These are phyloP conservation scores for Termitomyces sp. DNA, from an alignment of 768 basidiomycete species.

Conservation along the genomic window DNA sequence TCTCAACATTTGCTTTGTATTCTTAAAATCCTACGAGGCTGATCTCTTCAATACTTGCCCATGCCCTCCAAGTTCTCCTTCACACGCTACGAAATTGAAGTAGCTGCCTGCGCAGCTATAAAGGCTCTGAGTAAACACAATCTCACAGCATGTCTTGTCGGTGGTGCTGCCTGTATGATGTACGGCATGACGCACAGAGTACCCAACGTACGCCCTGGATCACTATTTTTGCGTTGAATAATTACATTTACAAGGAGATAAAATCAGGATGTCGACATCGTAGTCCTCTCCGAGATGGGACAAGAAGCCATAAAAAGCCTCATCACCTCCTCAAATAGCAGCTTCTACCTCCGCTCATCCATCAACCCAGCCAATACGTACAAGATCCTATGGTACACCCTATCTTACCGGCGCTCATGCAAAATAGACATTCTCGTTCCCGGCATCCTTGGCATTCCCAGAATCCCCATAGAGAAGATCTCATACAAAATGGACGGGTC, in stretches of 20 bases:
- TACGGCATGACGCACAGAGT: slow-evolving; percentile 30
- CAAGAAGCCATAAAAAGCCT: slow-evolving; percentile 34
- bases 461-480: slow-evolving; percentile 19
- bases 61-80: neutral
- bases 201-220: slow-evolving; percentile 21
- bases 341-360: slow-evolving; percentile 33
- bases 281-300: slow-evolving; percentile 29
- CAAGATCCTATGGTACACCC: slow-evolving; percentile 33
- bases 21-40: neutral
- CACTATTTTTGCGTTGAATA: too few relatives aligned
- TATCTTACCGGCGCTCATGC: slow-evolving; percentile 17
- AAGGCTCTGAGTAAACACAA: slow-evolving; percentile 15
- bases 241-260: neutral
- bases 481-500: slow-evolving; percentile 3
- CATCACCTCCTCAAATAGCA: slow-evolving; percentile 22
- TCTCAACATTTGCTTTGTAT: neutral
- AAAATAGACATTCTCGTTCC: slow-evolving; percentile 36
- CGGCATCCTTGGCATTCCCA: slow-evolving; percentile 29
- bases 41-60: neutral
- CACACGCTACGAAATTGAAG: slow-evolving; percentile 15
- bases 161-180: slow-evolving; percentile 31
- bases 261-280: slow-evolving; percentile 39
- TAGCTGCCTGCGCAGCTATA: slow-evolving; percentile 20
- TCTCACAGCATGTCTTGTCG: slow-evolving; percentile 30
- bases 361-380: slow-evolving; percentile 32